Conservation (phyloP, 2,329 filamentous ascomycete genomes). For the Aspergillus pseudonomiae region DNA sequence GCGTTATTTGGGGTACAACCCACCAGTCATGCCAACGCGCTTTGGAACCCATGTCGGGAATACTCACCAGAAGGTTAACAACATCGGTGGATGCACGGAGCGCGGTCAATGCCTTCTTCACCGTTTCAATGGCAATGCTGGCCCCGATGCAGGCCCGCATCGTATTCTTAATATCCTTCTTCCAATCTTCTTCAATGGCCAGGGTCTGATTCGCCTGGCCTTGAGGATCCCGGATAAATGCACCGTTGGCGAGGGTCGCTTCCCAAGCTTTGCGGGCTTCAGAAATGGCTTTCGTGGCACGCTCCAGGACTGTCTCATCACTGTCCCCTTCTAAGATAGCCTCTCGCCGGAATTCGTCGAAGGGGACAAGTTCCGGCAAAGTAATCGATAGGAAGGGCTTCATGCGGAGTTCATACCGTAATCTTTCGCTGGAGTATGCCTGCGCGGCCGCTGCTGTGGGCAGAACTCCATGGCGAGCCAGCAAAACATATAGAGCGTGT, state of each 20-base stretch:
- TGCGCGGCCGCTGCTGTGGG: conserved; percentile 51
- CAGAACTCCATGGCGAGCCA: conserved; percentile 60
- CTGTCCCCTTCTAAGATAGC: conserved; percentile 48
- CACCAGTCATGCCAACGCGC: conserved; percentile 51
- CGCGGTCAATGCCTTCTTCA: conserved; percentile 59
- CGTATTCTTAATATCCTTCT: conserved; percentile 60
- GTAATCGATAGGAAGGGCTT: conserved; percentile 74
- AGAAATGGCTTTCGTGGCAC: conserved; percentile 41
- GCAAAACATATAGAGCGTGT: conserved; percentile 65
- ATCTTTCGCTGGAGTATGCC: conserved; percentile 67
- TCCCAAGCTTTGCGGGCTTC: conserved; percentile 50
- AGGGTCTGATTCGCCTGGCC: conserved; percentile 37
- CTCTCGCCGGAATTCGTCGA: conserved; percentile 60
- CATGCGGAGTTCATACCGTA: conserved; percentile 85
- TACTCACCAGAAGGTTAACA: conserved; percentile 37
- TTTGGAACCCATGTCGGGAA: conserved; percentile 43
- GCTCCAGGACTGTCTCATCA: conserved; percentile 43
- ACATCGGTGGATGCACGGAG: neutral
- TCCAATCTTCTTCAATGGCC: conserved; percentile 65
- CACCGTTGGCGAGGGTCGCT: conserved; percentile 42
- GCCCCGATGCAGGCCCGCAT: conserved; percentile 73
- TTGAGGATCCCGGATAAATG: conserved; percentile 32
- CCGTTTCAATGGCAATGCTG: conserved; percentile 63
- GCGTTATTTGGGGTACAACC: conserved; percentile 45
- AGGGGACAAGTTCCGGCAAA: conserved; percentile 68